phyloP scores from a whole-genome alignment of 2,329 filamentous ascomycete genomes.

The Penicillium aurantiogriseum region DNA sequence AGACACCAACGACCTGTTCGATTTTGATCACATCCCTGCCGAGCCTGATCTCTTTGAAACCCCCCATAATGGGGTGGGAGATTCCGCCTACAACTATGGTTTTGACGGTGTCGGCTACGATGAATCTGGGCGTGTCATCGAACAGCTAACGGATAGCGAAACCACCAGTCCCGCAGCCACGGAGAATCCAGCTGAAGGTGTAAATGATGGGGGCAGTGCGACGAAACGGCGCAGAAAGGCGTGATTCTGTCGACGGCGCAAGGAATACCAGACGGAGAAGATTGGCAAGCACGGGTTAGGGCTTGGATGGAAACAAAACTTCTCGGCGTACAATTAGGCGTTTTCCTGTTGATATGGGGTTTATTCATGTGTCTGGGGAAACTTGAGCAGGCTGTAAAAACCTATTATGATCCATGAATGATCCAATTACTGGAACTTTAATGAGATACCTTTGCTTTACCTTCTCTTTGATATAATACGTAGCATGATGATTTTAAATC shows the following conservation, averaged over 20 bases:
- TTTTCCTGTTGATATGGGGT: slow-evolving; percentile 7
- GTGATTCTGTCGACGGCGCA: slow-evolving; percentile 17
- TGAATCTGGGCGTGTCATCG: slow-evolving; percentile 38
- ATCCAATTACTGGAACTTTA: not conserved
- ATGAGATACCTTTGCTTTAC: slow-evolving; percentile 11
- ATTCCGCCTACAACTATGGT: slow-evolving; percentile 34
- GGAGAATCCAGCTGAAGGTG: slow-evolving; percentile 25
- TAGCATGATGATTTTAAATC: not conserved
- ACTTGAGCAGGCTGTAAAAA: slow-evolving; percentile 6
- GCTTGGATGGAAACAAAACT: not conserved
- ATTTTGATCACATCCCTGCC: slow-evolving; percentile 40
- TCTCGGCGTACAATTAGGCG: slow-evolving; percentile 4
- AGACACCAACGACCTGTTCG: slow-evolving; percentile 43
- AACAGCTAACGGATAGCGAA: slow-evolving; percentile 48
- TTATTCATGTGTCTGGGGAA: not conserved
- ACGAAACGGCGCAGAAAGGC: slow-evolving; percentile 35
- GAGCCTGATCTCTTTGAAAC: slow-evolving; percentile 36
- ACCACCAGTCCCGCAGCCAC: slow-evolving; percentile 42
- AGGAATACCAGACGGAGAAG: not conserved
- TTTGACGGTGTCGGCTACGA: slow-evolving; percentile 32
- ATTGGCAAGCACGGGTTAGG: not conserved
- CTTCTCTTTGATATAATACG: not conserved
- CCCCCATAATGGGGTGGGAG: slow-evolving; percentile 25
- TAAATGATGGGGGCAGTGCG: slow-evolving; percentile 26
- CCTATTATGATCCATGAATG: slow-evolving; percentile 7